phyloP scores from a whole-genome alignment of 192 early-diverging fungal species.

The Gonapodya prolifera region DNA sequence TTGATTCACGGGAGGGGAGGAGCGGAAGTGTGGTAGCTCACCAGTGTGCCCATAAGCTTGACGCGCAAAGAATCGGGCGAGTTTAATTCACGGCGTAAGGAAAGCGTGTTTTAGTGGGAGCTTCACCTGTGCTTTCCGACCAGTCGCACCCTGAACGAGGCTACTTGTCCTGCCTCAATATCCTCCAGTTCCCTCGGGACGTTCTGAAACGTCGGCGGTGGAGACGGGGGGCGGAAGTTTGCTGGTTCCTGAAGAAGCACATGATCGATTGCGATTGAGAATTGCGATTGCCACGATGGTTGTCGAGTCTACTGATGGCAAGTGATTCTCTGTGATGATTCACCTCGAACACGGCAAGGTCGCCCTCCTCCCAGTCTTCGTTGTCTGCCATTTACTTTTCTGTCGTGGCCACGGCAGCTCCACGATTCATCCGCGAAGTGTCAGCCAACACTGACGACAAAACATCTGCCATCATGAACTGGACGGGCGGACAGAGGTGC shows the following conservation, averaged over 20 bases:
- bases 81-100: background rate
- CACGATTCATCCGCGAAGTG: background rate
- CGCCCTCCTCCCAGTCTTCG: background rate
- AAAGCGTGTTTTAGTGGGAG: background rate
- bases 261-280: no score
- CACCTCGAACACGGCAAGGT: conserved; percentile 1
- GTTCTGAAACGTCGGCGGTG: background rate
- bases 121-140: background rate
- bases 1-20: background rate
- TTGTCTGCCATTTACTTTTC: background rate
- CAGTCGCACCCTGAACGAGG: background rate
- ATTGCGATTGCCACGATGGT: no score
- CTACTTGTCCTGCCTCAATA: background rate
- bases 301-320: background rate
- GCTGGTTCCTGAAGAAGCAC: background rate
- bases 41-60: background rate
- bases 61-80: background rate
- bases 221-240: background rate
- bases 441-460: background rate
- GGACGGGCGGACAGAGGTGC: background rate
- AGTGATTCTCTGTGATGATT: background rate
- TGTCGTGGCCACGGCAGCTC: background rate
- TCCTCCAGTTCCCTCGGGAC: background rate
- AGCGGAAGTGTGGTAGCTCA: no score
- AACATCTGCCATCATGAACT: background rate